Evolutionary conservation across 2,329 filamentous ascomycete genomes (phyloP).

Genomic region (Pestalotiopsis sp.): DNA sequence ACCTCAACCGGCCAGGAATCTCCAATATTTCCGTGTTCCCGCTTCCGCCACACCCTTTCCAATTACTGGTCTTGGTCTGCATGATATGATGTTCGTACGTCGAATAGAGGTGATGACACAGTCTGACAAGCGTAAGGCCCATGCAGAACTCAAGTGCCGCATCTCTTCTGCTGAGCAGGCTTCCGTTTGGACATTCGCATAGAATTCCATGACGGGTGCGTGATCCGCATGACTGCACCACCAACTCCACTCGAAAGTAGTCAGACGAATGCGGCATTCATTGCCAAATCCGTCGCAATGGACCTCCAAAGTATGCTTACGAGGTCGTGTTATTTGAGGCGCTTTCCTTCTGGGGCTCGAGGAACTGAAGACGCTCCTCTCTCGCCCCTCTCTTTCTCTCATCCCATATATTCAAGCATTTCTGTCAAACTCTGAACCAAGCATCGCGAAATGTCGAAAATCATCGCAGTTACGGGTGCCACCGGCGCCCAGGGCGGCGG

Average conservation of each 20-base stretch:
- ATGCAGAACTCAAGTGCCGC: background rate
- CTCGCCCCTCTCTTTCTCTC: too few species aligned
- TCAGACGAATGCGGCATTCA: background rate
- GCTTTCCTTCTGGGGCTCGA: background rate
- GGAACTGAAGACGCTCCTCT: too few species aligned
- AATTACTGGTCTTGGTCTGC: background rate
- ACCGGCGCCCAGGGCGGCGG: conserved; percentile 13
- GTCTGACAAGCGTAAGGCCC: background rate
- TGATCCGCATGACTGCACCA: background rate
- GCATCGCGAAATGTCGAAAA: background rate
- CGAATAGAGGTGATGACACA: background rate
- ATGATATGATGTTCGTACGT: background rate
- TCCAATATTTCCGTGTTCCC: background rate
- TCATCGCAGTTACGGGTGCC: conserved; percentile 13
- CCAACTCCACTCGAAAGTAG: background rate
- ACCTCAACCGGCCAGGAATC: background rate
- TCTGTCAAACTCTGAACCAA: background rate
- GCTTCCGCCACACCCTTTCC: background rate
- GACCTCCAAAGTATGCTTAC: background rate
- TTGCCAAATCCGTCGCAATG: background rate
- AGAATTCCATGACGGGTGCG: background rate
- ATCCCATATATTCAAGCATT: too few species aligned
- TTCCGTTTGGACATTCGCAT: background rate
- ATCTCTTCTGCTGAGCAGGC: background rate
- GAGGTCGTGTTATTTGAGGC: background rate